Evolutionary conservation across 2,329 filamentous ascomycete genomes (phyloP).

Genomic region (Colletotrichum sp.): DNA sequence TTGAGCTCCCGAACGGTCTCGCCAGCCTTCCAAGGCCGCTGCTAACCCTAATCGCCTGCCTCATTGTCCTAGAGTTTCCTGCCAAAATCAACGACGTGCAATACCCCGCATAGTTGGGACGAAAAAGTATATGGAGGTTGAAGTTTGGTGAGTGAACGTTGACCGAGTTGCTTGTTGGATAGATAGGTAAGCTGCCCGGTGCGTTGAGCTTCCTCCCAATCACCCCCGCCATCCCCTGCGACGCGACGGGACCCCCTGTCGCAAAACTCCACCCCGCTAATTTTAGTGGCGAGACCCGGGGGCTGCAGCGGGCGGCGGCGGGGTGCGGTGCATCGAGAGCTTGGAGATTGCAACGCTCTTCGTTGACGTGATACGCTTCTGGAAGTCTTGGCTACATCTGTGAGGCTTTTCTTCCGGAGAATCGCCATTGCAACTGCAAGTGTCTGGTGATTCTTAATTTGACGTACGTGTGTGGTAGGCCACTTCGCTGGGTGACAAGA

Average conservation of each 20-base stretch:
- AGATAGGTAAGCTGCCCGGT: neutral
- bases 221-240: neutral
- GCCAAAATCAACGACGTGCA: neutral
- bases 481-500: neutral
- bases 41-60: neutral
- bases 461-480: neutral
- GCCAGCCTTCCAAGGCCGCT: constrained; percentile 1
- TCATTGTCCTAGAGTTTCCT: neutral
- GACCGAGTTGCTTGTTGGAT: neutral
- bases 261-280: neutral
- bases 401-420: neutral
- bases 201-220: neutral
- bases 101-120: neutral
- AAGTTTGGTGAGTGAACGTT: neutral
- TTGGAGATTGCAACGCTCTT: neutral
- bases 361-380: neutral
- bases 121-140: neutral
- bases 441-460: neutral
- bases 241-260: neutral
- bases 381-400: neutral
- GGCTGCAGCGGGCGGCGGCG: neutral
- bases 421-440: neutral
- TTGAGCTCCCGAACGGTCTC: neutral
- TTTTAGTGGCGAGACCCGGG: neutral
- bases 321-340: neutral